These are phyloP conservation scores for Aleurites moluccanus DNA, from an alignment of 441 rosid genomes.

Conservation along the genomic window DNA sequence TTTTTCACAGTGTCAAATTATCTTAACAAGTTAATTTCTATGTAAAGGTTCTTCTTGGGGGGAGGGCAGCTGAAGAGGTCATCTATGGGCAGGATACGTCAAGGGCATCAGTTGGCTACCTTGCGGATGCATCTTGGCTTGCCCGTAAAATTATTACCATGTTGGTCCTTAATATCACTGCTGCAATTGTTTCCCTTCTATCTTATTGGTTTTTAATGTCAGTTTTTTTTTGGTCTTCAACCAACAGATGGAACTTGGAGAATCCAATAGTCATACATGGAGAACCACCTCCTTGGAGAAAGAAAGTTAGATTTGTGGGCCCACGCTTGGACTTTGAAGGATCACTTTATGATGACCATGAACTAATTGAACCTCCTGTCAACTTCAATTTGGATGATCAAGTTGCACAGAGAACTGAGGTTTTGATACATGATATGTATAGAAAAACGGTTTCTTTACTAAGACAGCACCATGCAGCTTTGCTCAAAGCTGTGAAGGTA, in stretches of 20 bases:
- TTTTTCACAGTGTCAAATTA: constrained; percentile 8
- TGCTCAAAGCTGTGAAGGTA: constrained; percentile 87
- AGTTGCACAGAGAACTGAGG: constrained; percentile 70
- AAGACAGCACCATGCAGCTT: constrained; percentile 67
- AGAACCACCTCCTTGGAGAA: constrained; percentile 89
- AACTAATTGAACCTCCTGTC: constrained; percentile 68
- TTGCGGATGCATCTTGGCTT: constrained; percentile 95
- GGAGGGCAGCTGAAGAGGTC: constrained; percentile 96
- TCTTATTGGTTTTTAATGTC: constrained; percentile 9
- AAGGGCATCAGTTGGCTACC: constrained; percentile 75
- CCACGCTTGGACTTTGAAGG: constrained; percentile 95
- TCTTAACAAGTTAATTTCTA: not conserved
- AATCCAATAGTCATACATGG: constrained; percentile 93
- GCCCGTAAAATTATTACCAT: constrained; percentile 89
- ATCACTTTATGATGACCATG: constrained; percentile 77
- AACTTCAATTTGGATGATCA: constrained; percentile 90
- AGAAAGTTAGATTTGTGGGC: constrained; percentile 70
- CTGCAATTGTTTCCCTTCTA: constrained; percentile 17
- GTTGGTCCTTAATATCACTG: constrained; percentile 38
- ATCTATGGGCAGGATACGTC: constrained; percentile 88
- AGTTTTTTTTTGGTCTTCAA: constrained; percentile 20
- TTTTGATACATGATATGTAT: constrained; percentile 60
- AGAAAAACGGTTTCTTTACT: constrained; percentile 67
- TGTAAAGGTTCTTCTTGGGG: constrained; percentile 79
- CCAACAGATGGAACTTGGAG: constrained; percentile 88